phyloP scores from a whole-genome alignment of 805 yeast genomes.

The Kodamaea lidongshanica region DNA sequence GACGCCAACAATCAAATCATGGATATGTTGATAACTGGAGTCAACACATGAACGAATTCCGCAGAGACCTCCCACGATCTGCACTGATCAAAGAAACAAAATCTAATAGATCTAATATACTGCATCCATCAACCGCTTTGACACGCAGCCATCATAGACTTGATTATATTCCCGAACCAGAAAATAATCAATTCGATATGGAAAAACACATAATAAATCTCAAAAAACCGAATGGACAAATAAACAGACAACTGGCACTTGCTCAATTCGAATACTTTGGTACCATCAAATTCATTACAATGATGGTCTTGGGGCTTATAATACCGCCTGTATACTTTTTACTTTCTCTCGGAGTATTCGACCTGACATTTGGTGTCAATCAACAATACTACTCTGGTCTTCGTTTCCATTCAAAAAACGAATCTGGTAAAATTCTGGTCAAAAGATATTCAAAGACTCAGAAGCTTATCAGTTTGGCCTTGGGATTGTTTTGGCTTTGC shows the following conservation, averaged over 20 bases:
- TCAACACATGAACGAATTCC: constrained; percentile 12
- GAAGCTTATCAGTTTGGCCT: constrained; percentile 23
- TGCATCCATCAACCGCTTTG: too few species aligned
- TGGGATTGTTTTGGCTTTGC: constrained; percentile 31
- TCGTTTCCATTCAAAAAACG: constrained; percentile 9
- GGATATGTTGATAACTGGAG: constrained; percentile 3
- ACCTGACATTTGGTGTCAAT: constrained; percentile 15
- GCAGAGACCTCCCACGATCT: constrained; percentile 11
- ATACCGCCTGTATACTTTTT: constrained; percentile 36
- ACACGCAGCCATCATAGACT: too few species aligned
- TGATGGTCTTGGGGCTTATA: constrained; percentile 29
- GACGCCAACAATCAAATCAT: constrained; percentile 9
- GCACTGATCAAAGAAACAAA: constrained; percentile 6
- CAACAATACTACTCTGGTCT: constrained; percentile 17
- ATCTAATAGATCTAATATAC: too few species aligned
- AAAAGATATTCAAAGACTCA: constrained; percentile 20
- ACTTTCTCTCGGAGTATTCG: constrained; percentile 31
- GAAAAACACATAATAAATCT: too few species aligned
- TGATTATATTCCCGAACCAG: too few species aligned
- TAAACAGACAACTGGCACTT: constrained; percentile 7
- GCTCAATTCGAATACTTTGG: constrained; percentile 12
- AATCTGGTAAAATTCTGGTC: constrained; percentile 10
- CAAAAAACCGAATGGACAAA: too few species aligned
- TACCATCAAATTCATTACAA: constrained; percentile 7
- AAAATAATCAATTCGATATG: too few species aligned